These are phyloP conservation scores for Entomortierella beljakovae DNA, from an alignment of 192 early-diverging fungal genomes.

Conservation along the genomic window DNA sequence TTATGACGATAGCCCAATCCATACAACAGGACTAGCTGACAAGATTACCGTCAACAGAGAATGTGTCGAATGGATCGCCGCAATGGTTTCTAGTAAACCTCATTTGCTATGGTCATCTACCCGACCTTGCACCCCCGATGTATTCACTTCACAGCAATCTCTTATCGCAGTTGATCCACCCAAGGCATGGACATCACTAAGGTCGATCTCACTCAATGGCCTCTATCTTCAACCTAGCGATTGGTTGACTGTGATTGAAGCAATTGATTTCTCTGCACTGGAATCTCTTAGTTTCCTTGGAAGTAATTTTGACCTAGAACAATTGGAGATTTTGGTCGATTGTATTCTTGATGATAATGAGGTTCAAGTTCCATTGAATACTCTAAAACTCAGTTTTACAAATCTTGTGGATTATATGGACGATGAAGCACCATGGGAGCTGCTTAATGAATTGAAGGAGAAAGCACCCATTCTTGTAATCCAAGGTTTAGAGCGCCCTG, in stretches of 20 bases:
- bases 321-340: constrained; percentile 4
- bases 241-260: background rate
- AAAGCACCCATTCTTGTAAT: background rate
- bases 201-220: background rate
- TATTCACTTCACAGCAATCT: background rate
- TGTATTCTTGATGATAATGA: background rate
- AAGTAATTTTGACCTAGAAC: constrained; percentile 5
- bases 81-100: constrained; percentile 2
- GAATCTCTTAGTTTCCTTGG: background rate
- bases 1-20: background rate
- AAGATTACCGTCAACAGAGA: background rate
- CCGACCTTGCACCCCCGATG: background rate
- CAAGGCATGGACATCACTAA: background rate
- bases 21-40: background rate
- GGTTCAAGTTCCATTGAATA: background rate
- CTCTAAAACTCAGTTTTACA: background rate
- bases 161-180: background rate
- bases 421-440: background rate
- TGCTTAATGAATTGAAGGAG: background rate
- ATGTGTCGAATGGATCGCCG: constrained; percentile 3
- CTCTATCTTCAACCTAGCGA: background rate
- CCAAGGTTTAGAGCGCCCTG: background rate
- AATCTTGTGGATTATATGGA: background rate
- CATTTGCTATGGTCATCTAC: background rate
- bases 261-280: constrained; percentile 5